A percentile compares a stretch with the other conserved stretches of the same genome.
Conservation (phyloP, 495 filamentous ascomycete genomes). For the Thermothielavioides terrestris region DNA sequence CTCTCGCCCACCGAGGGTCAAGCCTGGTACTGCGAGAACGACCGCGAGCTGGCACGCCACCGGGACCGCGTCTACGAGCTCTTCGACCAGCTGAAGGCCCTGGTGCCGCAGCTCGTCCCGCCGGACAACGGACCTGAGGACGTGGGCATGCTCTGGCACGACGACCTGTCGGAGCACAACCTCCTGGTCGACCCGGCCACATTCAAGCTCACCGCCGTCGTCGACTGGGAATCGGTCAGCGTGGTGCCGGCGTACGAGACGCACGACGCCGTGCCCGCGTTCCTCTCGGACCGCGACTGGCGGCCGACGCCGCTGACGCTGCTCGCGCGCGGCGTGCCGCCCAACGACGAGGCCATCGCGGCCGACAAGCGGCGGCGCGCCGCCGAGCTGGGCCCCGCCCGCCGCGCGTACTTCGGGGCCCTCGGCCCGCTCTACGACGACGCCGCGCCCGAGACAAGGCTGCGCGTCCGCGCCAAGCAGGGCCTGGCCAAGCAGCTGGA, state of each 20-base stretch:
- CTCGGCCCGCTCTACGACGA: constrained; percentile 5
- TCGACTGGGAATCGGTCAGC: constrained; percentile 32
- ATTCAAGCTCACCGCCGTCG: constrained; percentile 16
- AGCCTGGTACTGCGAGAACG: constrained; percentile 8
- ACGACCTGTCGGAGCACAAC: constrained; percentile 23
- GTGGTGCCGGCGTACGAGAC: constrained; percentile 50
- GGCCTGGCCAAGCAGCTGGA: constrained; percentile 5
- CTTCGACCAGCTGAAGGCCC: constrained; percentile 2
- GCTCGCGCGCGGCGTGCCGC: background rate
- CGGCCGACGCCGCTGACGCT: background rate
- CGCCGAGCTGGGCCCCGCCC: background rate
- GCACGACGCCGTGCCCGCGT: constrained; percentile 76
- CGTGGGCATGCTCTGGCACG: constrained; percentile 15
- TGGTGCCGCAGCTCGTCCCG: constrained; percentile 3
- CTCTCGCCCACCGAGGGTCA: background rate
- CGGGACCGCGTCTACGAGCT: background rate
- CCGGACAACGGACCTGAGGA: constrained; percentile 5
- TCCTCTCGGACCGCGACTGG: constrained; percentile 57
- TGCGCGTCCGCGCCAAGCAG: background rate
- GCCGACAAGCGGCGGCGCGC: constrained; percentile 2
- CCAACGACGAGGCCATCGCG: background rate
- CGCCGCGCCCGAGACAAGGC: background rate
- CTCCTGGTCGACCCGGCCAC: constrained; percentile 19
- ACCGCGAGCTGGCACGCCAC: background rate
- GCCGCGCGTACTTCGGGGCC: background rate